Evolutionary conservation across 805 yeast genomes (phyloP), one percentile per base, ranked within the genome.

Genomic region (Lachancea sp.): DNA sequence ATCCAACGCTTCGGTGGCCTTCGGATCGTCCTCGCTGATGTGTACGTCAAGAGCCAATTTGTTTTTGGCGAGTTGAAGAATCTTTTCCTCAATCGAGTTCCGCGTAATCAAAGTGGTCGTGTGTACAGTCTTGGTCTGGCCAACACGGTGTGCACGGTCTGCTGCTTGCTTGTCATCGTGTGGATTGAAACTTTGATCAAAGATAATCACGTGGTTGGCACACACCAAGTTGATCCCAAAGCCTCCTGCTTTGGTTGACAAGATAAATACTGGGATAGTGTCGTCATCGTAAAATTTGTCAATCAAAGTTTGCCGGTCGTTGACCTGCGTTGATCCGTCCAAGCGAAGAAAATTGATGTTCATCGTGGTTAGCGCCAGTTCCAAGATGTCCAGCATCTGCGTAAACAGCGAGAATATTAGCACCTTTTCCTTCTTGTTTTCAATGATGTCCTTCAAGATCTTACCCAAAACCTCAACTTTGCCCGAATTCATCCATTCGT

Each of bases 151-250:
- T 0, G 98, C 96, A 60, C 99, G 78, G 65, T 93, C 99, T 62
- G 95, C 98, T 1, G 99, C 99, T 68, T 93, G 99, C 60, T 85
- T 85, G 60, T 93, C 99, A 63, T 93, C 99, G 64, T 93, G 99
- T 0, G 99, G 99, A 60, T 93, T 93, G 70, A 93, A 93, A 41
- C 95, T 82, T 62, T 89, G 91, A 62, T 93, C 99, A 60, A 82
- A 90, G 27, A 93, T 85, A 43, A 93, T 74, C 2, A 93, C 99
- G 49, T 82, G 79, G 60, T 88, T 91, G 7, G 99, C 98, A 59
- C 95, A 93, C 1, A 95, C 93, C 56, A 93, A 74, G 59, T 93
- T 93, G 66, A 93, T 93, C 47, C 99, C 99, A 67, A 93, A 93
- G 1, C 99, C 99, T 60, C 99, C 99, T 0, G 99, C 98, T 61